Percentiles rank a stretch among this genome's conserved stretches.
Conservation (phyloP, 2,329 filamentous ascomycete genomes). For the Aureobasidium zeae region DNA sequence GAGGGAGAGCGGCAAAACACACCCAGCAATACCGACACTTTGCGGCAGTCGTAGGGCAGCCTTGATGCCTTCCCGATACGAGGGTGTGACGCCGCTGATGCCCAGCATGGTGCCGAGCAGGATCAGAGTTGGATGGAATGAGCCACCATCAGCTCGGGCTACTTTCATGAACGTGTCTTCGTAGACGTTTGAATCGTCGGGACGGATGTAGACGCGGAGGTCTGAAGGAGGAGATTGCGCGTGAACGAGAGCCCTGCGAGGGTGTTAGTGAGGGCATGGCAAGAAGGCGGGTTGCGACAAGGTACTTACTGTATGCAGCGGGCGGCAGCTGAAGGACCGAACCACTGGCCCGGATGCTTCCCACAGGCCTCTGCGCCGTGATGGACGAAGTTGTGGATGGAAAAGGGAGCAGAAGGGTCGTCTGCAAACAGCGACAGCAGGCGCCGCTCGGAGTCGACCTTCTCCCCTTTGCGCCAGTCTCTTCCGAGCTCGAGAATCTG, state of each 20-base stretch:
- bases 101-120: conserved; percentile 82
- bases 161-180: conserved; percentile 77
- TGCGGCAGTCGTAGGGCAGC: conserved; percentile 76
- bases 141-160: conserved; percentile 56
- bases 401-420: conserved; percentile 76
- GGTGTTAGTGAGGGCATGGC: conserved; percentile 20
- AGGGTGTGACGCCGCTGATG: conserved; percentile 86
- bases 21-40: conserved; percentile 81
- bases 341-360: conserved; percentile 96
- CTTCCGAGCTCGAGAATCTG: conserved; percentile 64
- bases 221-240: conserved; percentile 50
- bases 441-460: conserved; percentile 48
- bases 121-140: conserved; percentile 76
- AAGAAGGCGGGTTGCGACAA: not conserved
- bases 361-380: conserved; percentile 81
- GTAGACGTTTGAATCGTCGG: conserved; percentile 85
- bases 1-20: not conserved
- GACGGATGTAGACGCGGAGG: conserved; percentile 78
- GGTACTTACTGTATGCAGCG: conserved; percentile 75
- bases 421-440: conserved; percentile 82
- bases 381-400: conserved; percentile 86
- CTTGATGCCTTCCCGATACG: conserved; percentile 92
- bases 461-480: conserved; percentile 66
- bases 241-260: conserved; percentile 60
- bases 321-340: conserved; percentile 92